Evolutionary conservation across 768 basidiomycete species (phyloP), one percentile per base, ranked within the genome.

Genomic region (Termitomyces sp.): DNA sequence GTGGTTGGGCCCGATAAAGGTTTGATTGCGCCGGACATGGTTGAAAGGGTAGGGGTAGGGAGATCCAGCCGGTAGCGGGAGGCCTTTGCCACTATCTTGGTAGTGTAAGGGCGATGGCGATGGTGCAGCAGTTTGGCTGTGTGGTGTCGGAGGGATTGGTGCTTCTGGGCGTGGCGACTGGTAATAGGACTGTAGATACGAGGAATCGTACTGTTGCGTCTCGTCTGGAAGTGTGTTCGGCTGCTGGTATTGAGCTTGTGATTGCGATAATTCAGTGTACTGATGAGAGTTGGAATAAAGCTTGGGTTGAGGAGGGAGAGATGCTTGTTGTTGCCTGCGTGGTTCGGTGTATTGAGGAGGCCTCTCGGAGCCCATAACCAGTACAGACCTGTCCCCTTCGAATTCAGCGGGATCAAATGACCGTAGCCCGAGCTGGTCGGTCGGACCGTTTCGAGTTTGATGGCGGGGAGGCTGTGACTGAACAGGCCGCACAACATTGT

Each of bases 21-120:
- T 67, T 30, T 30, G 30, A 30, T 76, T 78, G 0, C 89, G 81
- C 24, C 82, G 83, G 45, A 91, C 84, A 57, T 90, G 89, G 16
- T 80, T 78, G 71, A 85, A 92, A 0, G 88, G 88, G 68, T 84
- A 88, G 0, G 90, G 90, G 58, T 89, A 91, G 2, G 90, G 90
- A 4, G 90, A 92, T 9, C 90, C 88, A 5, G 75, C 80, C 6
- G 80, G 81, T 9, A 77, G 72, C 1, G 74, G 73, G 33, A 73
- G 65, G 5, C 30, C 30, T 30, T 30, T 6, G 30, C 7, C 6
- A 6, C 1, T 57, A 30, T 69, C 70, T 14, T 74, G 76, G 48
- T 80, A 80, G 57, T 75, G 75, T 26, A 85, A 72, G 0, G 89
- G 88, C 1, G 85, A 87, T 0, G 87, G 90, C 0, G 88, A 86